Conservation (phyloP, 2,329 filamentous ascomycete genomes). For the Gyromitra esculenta region DNA sequence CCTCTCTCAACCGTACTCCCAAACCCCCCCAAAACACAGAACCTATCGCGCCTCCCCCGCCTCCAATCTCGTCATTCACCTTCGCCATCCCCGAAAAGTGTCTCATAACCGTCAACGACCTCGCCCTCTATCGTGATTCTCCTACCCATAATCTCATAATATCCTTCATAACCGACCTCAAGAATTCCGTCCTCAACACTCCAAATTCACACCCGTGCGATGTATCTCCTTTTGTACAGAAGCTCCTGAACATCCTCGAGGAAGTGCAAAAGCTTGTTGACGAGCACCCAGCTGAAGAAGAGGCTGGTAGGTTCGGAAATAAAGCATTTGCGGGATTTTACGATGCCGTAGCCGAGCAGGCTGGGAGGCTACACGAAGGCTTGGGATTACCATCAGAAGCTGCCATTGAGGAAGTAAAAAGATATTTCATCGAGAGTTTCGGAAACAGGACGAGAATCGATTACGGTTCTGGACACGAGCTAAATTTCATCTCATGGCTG, state of each 20-base stretch:
- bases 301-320: constrained; percentile 91
- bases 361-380: constrained; percentile 72
- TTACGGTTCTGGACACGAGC: constrained; percentile 95
- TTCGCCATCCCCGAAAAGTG: constrained; percentile 77
- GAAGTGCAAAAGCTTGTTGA: constrained; percentile 74
- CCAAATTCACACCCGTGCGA: constrained; percentile 71
- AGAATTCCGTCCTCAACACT: constrained; percentile 73
- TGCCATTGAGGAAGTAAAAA: constrained; percentile 75
- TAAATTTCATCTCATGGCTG: constrained; percentile 97
- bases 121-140: constrained; percentile 81
- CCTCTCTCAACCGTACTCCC: constrained; percentile 53
- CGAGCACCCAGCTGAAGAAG: constrained; percentile 81
- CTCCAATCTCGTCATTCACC: constrained; percentile 68
- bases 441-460: constrained; percentile 89
- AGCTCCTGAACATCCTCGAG: constrained; percentile 75
- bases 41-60: constrained; percentile 64
- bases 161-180: constrained; percentile 85
- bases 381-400: constrained; percentile 66
- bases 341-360: constrained; percentile 70
- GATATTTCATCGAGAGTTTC: constrained; percentile 84
- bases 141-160: constrained; percentile 78
- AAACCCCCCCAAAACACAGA: constrained; percentile 49
- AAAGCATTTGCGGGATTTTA: constrained; percentile 86
- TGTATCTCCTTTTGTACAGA: constrained; percentile 69
- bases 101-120: constrained; percentile 83